These are phyloP conservation scores for Hypoxylon sp. DNA, from an alignment of 2,329 filamentous ascomycete genomes.

Conservation along the genomic window DNA sequence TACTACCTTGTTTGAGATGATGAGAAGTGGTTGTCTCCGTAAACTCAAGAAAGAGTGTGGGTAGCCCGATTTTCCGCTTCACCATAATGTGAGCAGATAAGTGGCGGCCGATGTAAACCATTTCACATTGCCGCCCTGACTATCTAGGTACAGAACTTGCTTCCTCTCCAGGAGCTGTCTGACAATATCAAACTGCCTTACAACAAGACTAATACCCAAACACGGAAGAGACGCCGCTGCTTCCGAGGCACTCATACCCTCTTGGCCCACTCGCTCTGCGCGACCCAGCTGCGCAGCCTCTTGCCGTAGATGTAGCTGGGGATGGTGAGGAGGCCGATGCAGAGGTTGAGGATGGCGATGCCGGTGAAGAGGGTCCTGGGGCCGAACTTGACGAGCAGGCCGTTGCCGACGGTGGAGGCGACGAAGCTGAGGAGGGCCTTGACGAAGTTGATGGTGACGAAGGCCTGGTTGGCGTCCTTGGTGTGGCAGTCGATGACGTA, in stretches of 20 bases:
- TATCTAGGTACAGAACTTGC: not conserved
- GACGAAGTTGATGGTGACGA: slow-evolving; percentile 40
- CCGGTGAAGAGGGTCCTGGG: slow-evolving; percentile 30
- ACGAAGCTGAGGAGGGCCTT: slow-evolving; percentile 37
- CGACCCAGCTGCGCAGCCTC: slow-evolving; percentile 37
- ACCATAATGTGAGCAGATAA: not conserved
- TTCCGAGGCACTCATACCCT: slow-evolving; percentile 27
- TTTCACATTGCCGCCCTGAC: not conserved
- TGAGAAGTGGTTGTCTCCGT: too few species aligned
- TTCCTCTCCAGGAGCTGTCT: not conserved
- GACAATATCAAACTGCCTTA: not conserved
- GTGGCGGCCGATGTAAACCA: not conserved
- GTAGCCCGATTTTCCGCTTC: not conserved
- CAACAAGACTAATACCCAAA: not conserved
- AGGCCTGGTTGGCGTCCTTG: slow-evolving; percentile 39
- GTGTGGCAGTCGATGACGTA: slow-evolving; percentile 41
- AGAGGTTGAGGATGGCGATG: slow-evolving; percentile 35
- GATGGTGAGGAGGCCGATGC: slow-evolving; percentile 37
- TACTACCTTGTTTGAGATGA: too few species aligned
- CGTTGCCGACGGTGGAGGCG: slow-evolving; percentile 34
- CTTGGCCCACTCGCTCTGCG: slow-evolving; percentile 37
- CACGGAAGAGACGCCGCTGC: not conserved
- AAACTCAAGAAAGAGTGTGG: not conserved
- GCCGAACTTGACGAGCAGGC: slow-evolving; percentile 30
- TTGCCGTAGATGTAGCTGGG: slow-evolving; percentile 41